Evolutionary conservation across 176 grass and related monocot genomes (phyloP).

Genomic region (Dendrocalamus sinicus): DNA sequence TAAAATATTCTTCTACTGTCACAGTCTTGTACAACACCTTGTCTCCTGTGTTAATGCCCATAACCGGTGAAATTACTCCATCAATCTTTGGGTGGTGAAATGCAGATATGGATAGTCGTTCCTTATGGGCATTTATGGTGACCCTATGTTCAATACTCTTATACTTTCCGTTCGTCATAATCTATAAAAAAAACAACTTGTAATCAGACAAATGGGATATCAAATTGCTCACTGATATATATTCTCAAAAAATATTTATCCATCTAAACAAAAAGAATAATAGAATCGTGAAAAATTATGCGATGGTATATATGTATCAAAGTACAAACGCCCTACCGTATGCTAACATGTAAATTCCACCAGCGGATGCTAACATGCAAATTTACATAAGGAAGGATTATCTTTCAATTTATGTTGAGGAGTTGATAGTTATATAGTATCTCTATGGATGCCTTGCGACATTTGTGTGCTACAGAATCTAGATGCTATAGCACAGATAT

Average conservation of each 20-base stretch:
- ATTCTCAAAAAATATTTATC: background rate
- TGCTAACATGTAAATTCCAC: too few relatives aligned
- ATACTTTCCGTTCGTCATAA: conserved; percentile 56
- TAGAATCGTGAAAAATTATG: too few relatives aligned
- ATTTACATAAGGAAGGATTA: too few relatives aligned
- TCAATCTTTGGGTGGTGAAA: conserved; percentile 32
- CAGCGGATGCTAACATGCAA: too few relatives aligned
- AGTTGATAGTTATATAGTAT: too few relatives aligned
- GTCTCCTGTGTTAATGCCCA: background rate
- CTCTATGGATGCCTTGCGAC: too few relatives aligned
- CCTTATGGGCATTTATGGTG: conserved; percentile 25
- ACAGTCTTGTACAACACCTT: conserved; percentile 13
- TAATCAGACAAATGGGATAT: background rate
- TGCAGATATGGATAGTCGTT: conserved; percentile 47
- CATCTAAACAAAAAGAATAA: background rate
- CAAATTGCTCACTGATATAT: background rate
- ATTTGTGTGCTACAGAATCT: too few relatives aligned
- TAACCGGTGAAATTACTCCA: conserved; percentile 6
- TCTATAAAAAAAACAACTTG: conserved; percentile 8
- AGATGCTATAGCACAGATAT: too few relatives aligned
- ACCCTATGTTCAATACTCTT: conserved; percentile 51
- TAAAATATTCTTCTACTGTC: background rate
- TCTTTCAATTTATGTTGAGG: too few relatives aligned
- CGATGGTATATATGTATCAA: too few relatives aligned
- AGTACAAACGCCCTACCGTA: too few relatives aligned